These are phyloP conservation scores for Pichia exigua DNA, from an alignment of 805 yeast genomes.

Conservation along the genomic window DNA sequence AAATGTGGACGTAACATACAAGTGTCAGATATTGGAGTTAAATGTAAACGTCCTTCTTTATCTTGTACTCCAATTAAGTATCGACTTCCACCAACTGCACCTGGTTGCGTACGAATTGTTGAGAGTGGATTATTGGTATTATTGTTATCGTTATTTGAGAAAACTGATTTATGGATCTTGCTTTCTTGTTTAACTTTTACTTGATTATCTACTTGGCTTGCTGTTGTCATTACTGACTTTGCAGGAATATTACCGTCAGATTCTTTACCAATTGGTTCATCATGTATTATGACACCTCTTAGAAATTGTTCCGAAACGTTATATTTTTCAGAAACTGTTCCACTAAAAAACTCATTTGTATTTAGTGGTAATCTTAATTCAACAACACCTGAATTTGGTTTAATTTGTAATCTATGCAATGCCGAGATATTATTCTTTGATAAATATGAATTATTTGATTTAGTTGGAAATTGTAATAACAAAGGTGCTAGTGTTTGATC, in stretches of 20 bases:
- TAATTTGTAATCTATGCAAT: slow-evolving; percentile 29
- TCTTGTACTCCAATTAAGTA: slow-evolving; percentile 35
- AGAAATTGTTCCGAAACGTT: slow-evolving; percentile 52
- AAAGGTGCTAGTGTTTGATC: slow-evolving; percentile 24
- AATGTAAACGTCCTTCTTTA: slow-evolving; percentile 38
- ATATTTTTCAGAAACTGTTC: slow-evolving; percentile 48
- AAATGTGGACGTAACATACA: slow-evolving; percentile 80
- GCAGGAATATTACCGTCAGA: slow-evolving; percentile 3
- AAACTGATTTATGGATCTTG: background rate
- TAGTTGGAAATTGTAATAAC: slow-evolving; percentile 51
- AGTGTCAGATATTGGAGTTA: slow-evolving; percentile 58
- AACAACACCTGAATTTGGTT: slow-evolving; percentile 52
- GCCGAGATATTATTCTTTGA: slow-evolving; percentile 2
- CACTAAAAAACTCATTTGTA: slow-evolving; percentile 60
- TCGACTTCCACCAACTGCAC: slow-evolving; percentile 14
- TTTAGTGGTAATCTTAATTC: slow-evolving; percentile 75
- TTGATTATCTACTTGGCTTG: background rate
- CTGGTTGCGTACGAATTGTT: slow-evolving; percentile 14
- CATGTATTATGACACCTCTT: slow-evolving; percentile 57
- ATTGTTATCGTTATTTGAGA: background rate
- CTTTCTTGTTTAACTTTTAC: background rate
- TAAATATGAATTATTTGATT: slow-evolving; percentile 31
- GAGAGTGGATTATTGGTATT: background rate
- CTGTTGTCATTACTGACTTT: background rate
- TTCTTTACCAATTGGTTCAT: slow-evolving; percentile 32